Evolutionary conservation across 1,284 basidiomycete species (phyloP).

Genomic region (Pulchroboletus neoregius): DNA sequence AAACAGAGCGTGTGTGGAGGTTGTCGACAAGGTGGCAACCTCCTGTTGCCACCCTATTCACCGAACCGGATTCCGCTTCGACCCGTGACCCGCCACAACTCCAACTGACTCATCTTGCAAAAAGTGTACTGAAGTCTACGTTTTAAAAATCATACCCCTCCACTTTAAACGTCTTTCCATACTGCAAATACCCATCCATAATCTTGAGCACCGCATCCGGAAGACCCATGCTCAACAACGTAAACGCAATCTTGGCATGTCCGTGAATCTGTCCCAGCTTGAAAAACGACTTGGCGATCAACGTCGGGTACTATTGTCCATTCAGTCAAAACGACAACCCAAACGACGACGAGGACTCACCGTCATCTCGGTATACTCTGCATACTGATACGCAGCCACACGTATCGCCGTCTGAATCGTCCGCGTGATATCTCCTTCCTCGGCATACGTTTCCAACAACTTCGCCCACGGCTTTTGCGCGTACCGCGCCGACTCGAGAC

Average conservation of each 20-base stretch:
- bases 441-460: constrained; percentile 91
- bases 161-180: constrained; percentile 78
- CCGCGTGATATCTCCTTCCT: constrained; percentile 88
- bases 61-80: constrained; percentile 15
- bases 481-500: constrained; percentile 84
- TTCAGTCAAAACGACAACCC: not conserved
- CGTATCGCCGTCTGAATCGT: constrained; percentile 89
- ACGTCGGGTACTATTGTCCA: constrained; percentile 73
- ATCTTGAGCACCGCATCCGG: constrained; percentile 82
- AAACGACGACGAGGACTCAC: constrained; percentile 39
- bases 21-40: constrained; percentile 4
- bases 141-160: constrained; percentile 78
- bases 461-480: constrained; percentile 90
- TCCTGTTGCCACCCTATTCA: constrained; percentile 13
- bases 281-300: constrained; percentile 87
- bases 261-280: constrained; percentile 94
- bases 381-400: constrained; percentile 89
- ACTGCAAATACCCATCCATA: constrained; percentile 80
- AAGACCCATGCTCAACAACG: constrained; percentile 88
- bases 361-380: constrained; percentile 80
- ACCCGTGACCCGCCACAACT: constrained; percentile 7
- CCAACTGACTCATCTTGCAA: too few species aligned
- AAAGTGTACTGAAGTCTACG: too few species aligned
- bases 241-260: constrained; percentile 91
- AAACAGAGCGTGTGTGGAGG: not conserved